Evolutionary conservation across 2,329 filamentous ascomycete genomes (phyloP).

Genomic region (Venturiaceae sp.): DNA sequence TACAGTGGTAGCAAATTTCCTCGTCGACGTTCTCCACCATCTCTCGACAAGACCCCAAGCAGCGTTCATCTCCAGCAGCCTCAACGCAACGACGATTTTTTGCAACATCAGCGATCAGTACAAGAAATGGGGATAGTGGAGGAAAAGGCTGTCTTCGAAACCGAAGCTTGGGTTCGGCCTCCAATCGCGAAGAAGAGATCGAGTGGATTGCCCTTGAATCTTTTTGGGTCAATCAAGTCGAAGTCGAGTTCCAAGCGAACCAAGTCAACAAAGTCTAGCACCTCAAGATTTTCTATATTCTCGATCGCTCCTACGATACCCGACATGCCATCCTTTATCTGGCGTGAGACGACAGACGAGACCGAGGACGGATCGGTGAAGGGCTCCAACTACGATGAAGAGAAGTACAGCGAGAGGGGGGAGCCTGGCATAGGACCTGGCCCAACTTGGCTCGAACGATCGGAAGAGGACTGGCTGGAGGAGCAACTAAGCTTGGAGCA

Average conservation of each 20-base stretch:
- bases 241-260: background rate
- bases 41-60: background rate
- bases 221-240: background rate
- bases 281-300: background rate
- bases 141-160: background rate
- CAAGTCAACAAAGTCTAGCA: background rate
- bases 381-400: background rate
- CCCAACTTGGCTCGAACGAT: background rate
- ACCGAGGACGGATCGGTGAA: background rate
- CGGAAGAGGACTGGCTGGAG: background rate
- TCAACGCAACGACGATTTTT: background rate
- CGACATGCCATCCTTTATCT: background rate
- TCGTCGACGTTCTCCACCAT: background rate
- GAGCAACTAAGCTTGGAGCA: background rate
- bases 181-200: background rate
- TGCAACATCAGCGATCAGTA: background rate
- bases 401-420: background rate
- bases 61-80: background rate
- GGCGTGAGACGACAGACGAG: background rate
- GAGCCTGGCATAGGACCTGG: background rate
- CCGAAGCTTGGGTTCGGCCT: background rate
- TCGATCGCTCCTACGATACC: background rate
- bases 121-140: background rate
- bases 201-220: background rate
- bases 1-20: background rate